Base-by-base conservation (phyloP, 148 eudicot species). In the Bassia scoparia region DNA sequence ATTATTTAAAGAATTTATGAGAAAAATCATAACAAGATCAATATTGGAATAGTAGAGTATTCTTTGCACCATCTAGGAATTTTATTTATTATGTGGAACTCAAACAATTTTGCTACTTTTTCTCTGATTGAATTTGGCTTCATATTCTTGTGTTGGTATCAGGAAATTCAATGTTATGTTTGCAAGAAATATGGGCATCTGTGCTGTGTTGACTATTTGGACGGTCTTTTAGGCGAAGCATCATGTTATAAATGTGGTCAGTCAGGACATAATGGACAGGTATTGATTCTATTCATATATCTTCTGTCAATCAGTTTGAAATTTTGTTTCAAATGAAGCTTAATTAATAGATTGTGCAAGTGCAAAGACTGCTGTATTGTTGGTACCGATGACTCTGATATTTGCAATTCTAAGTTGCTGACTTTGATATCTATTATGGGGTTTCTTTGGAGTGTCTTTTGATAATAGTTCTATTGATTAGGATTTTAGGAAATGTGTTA, bases 171-270 rank as follows among this genome's bases (percentile, higher is more conserved):
- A 67, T 96, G 99, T 72, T 96, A 96, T 76, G 83, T 90, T 61
- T 96, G 99, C 85, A 84, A 84, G 78, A 83, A 70, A 53, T 81
- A 79, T 78, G 99, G 99, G 50, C 99, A 96, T 83, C 90, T 96
- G 68, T 90, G 96, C 77, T 96, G 99, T 83, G 88, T 74, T 75
- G 78, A 85, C 71, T 87, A 92, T 78, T 64, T 70, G 56, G 80
- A 76, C 72, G 75, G 74, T 67, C 80, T 75, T 71, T 78, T 87
- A 56, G 77, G 80, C 64, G 89, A 84, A 76, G 79, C 79, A 29
- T 87, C 99, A 31, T 92, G 99, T 84, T 96, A 88, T 68, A 86
- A 93, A 83, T 96, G 99, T 85, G 99, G 99, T 71, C 89, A 68
- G 64, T 75, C 83, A 50, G 99, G 99, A 72, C 99, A 96, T 82